Evolutionary conservation across 2,329 filamentous ascomycete species (phyloP).

Genomic region (Cadophora gregata): DNA sequence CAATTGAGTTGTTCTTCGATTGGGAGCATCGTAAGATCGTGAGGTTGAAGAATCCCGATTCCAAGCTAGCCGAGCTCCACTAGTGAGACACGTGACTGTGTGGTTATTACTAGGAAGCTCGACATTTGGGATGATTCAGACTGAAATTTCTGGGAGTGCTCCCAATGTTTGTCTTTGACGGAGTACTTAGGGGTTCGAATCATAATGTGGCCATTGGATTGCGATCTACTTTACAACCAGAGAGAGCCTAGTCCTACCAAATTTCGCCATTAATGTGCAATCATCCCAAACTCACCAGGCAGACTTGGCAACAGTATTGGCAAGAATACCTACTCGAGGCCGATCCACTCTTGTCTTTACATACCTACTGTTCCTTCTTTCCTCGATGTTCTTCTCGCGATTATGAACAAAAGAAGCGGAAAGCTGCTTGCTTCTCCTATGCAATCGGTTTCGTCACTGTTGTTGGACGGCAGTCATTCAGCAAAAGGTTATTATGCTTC

Average conservation of each 20-base stretch:
- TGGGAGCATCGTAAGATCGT: neutral
- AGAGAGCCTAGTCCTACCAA: neutral
- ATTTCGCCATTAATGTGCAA: neutral
- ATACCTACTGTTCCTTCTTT: neutral
- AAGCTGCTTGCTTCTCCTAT: neutral
- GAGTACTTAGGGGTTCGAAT: too few species aligned
- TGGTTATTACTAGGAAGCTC: neutral
- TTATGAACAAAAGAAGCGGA: neutral
- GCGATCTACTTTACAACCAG: neutral
- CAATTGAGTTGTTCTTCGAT: constrained; percentile 31
- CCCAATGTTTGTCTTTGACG: neutral
- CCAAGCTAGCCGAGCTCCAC: constrained; percentile 13
- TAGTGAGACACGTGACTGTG: neutral
- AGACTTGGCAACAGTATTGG: neutral
- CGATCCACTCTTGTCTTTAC: neutral
- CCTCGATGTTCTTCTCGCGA: neutral
- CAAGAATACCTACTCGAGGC: neutral
- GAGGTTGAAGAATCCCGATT: constrained; percentile 14
- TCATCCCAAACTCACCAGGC: neutral
- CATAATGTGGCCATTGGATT: too few species aligned
- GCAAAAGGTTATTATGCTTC: neutral
- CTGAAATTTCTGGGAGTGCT: neutral
- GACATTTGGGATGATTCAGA: neutral
- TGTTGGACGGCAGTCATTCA: neutral
- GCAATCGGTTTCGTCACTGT: neutral